These are phyloP conservation scores for Trypanosoma caninum DNA, from an alignment of 208 protist species.

Conservation along the genomic window DNA sequence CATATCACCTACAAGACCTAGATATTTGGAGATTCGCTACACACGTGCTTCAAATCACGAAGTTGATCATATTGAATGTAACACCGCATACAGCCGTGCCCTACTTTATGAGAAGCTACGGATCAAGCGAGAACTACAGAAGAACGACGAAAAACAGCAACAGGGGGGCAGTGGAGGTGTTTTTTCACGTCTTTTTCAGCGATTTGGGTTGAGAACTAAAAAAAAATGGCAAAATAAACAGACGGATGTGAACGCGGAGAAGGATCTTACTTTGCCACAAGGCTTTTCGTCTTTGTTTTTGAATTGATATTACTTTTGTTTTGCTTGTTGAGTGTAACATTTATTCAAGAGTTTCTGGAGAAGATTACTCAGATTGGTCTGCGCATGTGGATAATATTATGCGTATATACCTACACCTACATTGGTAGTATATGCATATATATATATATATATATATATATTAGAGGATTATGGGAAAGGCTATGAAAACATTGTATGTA, in stretches of 20 bases:
- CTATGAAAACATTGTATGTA: no score
- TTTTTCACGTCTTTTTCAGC: slow-evolving; percentile 12
- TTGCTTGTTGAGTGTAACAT: no score
- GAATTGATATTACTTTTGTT: no score
- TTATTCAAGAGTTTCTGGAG: no score
- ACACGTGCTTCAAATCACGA: slow-evolving; percentile 61
- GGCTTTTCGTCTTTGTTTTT: background rate
- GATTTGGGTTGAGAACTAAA: slow-evolving; percentile 10
- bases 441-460: no score
- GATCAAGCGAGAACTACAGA: slow-evolving; percentile 67
- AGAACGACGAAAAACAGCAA: slow-evolving; percentile 47
- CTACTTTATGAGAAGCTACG: slow-evolving; percentile 84
- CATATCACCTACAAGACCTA: slow-evolving; percentile 58
- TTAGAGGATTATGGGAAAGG: no score
- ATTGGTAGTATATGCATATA: no score
- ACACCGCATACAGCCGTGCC: slow-evolving; percentile 77
- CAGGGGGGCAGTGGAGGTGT: slow-evolving; percentile 13
- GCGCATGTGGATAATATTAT: no score
- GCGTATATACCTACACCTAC: no score
- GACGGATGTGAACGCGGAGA: no score
- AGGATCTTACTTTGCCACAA: no score
- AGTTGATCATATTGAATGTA: slow-evolving; percentile 79
- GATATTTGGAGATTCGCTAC: slow-evolving; percentile 85
- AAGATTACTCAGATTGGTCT: no score
- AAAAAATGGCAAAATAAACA: slow-evolving; percentile 6